Conservation (phyloP, 1,139 yeast genomes). For the Yamadazyma aaseri region DNA sequence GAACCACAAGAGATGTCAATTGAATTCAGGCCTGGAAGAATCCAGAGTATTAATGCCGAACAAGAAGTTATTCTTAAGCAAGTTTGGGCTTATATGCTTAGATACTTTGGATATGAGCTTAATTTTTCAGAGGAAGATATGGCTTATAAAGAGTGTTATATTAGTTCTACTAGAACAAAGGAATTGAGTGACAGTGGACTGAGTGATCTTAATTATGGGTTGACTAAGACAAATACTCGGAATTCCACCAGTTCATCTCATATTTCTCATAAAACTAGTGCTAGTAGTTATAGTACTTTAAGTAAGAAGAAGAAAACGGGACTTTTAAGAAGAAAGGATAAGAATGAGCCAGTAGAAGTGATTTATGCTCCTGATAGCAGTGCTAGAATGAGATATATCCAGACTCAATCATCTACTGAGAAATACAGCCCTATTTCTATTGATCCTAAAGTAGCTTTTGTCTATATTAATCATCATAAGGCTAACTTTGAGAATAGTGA, state of each 20-base stretch:
- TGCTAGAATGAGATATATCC: slow-evolving; percentile 30
- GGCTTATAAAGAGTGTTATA: slow-evolving; percentile 31
- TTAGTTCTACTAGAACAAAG: slow-evolving; percentile 28
- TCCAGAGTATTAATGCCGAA: slow-evolving; percentile 39
- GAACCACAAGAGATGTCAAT: slow-evolving; percentile 2
- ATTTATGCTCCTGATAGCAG: slow-evolving; percentile 20
- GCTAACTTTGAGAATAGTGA: slow-evolving; percentile 23
- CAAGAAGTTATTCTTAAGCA: slow-evolving; percentile 44
- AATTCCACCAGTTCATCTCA: slow-evolving; percentile 28
- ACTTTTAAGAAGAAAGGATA: slow-evolving; percentile 17
- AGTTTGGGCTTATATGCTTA: slow-evolving; percentile 38
- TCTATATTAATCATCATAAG: slow-evolving; percentile 25
- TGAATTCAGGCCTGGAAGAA: slow-evolving; percentile 38
- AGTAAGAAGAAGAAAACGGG: slow-evolving; percentile 20
- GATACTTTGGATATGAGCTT: slow-evolving; percentile 39
- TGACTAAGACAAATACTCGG: slow-evolving; percentile 28
- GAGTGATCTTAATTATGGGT: slow-evolving; percentile 18
- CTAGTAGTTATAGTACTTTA: slow-evolving; percentile 16
- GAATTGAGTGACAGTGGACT: slow-evolving; percentile 20
- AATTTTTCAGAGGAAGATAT: slow-evolving; percentile 33
- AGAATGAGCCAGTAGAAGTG: slow-evolving; percentile 12
- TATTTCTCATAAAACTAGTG: slow-evolving; percentile 24
- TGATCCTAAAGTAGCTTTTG: slow-evolving; percentile 24
- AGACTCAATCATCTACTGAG: slow-evolving; percentile 30
- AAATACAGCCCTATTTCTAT: slow-evolving; percentile 25